These are phyloP conservation scores for Euphorbia schlechtendalii DNA, from an alignment of 441 rosid genomes.

Conservation along the genomic window DNA sequence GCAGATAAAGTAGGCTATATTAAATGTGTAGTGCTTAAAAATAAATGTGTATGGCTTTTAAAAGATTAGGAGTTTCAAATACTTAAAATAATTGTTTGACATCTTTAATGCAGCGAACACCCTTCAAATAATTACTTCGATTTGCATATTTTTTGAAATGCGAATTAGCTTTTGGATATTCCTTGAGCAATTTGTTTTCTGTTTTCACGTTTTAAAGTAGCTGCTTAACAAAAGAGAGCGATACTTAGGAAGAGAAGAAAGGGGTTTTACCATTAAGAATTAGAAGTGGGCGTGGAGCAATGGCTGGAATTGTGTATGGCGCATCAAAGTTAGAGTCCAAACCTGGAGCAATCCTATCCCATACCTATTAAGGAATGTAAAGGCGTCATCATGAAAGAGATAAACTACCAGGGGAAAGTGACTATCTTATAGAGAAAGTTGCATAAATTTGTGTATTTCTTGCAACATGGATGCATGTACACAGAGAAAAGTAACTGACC, in stretches of 20 bases:
- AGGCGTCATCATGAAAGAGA: conserved; percentile 12
- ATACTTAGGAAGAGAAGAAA: not conserved
- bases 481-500: conserved; percentile 34
- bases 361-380: conserved; percentile 51
- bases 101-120: too few species aligned
- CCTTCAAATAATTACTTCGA: too few species aligned
- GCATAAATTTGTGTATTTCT: not conserved
- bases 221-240: not conserved
- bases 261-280: conserved; percentile 53
- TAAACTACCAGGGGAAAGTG: not conserved
- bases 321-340: conserved; percentile 71
- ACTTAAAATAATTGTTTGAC: too few species aligned
- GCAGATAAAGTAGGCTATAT: too few species aligned
- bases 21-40: too few species aligned
- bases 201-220: too few species aligned
- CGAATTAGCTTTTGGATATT: too few species aligned
- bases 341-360: conserved; percentile 94
- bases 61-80: too few species aligned
- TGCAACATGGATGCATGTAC: conserved; percentile 2
- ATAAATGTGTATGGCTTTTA: too few species aligned
- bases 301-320: conserved; percentile 58
- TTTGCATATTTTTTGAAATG: too few species aligned
- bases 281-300: conserved; percentile 72
- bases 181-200: too few species aligned
- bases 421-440: not conserved